Evolutionary conservation across 2,329 filamentous ascomycete genomes (phyloP).

Genomic region (Stagonosporopsis cucurbitacearum): DNA sequence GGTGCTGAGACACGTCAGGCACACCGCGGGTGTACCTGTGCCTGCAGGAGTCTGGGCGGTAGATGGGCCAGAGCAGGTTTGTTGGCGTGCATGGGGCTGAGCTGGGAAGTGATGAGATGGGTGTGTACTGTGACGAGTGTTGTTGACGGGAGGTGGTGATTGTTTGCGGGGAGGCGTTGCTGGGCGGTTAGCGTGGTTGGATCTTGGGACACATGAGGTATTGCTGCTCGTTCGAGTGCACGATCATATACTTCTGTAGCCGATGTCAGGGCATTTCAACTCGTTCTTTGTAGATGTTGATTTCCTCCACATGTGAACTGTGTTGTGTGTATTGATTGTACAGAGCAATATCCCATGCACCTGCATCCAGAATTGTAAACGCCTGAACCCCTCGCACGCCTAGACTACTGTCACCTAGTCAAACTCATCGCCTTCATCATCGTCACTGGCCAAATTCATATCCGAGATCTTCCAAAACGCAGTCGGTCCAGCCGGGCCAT

Average conservation of each 20-base stretch:
- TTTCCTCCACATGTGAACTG: too few relatives aligned
- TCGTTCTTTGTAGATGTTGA: neutral
- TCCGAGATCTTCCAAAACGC: slow-evolving; percentile 79
- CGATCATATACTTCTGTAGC: neutral
- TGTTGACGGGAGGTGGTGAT: neutral
- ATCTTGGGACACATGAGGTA: neutral
- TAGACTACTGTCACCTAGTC: neutral
- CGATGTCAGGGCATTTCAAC: neutral
- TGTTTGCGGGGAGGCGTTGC: slow-evolving; percentile 1
- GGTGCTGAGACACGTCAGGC: slow-evolving; percentile 9
- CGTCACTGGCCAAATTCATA: slow-evolving; percentile 13
- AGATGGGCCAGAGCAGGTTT: neutral
- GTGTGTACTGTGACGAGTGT: neutral
- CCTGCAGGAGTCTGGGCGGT: neutral
- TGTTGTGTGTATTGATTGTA: neutral
- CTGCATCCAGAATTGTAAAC: neutral
- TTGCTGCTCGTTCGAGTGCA: neutral
- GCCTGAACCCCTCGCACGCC: neutral
- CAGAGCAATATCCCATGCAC: neutral
- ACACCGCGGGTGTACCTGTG: neutral
- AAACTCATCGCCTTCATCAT: slow-evolving; percentile 19
- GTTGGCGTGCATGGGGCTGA: neutral
- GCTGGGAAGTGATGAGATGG: neutral
- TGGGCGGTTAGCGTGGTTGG: neutral
- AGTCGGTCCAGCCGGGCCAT: slow-evolving; percentile 75